These are phyloP conservation scores for Eucommia ulmoides DNA, from an alignment of 257 asterid species.

Conservation along the genomic window DNA sequence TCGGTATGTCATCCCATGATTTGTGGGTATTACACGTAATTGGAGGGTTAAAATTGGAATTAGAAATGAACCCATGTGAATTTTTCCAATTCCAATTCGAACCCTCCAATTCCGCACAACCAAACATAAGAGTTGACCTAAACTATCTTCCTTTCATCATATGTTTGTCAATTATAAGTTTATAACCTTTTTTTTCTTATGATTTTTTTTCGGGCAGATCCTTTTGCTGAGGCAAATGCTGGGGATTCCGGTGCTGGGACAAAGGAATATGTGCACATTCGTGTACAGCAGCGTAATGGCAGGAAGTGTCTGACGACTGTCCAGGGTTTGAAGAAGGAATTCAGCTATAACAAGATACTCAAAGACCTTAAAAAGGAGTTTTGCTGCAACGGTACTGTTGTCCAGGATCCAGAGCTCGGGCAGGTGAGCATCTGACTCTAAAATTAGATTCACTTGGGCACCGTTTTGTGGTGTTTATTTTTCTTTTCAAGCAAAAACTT, in stretches of 20 bases:
- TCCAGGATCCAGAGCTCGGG: constrained; percentile 76
- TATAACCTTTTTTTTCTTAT: not conserved
- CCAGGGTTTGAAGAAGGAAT: constrained; percentile 74
- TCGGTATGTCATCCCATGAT: too few relatives aligned
- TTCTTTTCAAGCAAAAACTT: too few relatives aligned
- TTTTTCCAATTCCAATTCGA: too few relatives aligned
- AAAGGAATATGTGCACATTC: constrained; percentile 74
- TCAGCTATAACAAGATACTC: constrained; percentile 70
- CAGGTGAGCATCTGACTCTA: constrained; percentile 26
- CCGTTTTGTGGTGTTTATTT: too few relatives aligned
- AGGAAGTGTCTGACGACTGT: constrained; percentile 80
- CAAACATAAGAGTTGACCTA: too few relatives aligned
- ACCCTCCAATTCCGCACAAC: too few relatives aligned
- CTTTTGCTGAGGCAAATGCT: constrained; percentile 79
- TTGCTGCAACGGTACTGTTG: constrained; percentile 88
- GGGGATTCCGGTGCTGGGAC: constrained; percentile 71
- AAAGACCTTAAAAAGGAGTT: constrained; percentile 79
- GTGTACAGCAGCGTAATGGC: constrained; percentile 76
- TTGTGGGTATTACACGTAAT: too few relatives aligned
- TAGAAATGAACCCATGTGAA: too few relatives aligned
- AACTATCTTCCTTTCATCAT: too few relatives aligned
- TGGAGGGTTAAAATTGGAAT: too few relatives aligned
- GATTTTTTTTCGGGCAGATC: constrained; percentile 41
- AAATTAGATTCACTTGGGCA: too few relatives aligned
- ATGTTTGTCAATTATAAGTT: not conserved